Evolutionary conservation across 257 asterid genomes (phyloP).

Genomic region (Euphrasia confusa): DNA sequence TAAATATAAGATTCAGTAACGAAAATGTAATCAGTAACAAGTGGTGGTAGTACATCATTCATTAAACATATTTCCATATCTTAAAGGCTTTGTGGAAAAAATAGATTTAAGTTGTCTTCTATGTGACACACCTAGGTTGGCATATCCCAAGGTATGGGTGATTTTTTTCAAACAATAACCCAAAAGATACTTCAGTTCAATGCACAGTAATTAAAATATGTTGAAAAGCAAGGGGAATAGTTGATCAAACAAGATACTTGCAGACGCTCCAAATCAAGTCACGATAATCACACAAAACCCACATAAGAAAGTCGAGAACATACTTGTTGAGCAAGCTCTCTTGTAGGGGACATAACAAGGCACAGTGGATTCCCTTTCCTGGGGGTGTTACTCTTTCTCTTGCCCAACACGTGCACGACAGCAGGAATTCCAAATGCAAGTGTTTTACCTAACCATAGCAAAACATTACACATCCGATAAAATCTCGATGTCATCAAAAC

Average conservation of each 20-base stretch:
- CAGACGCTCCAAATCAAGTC: background rate
- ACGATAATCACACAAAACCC: background rate
- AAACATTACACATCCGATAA: conserved; percentile 11
- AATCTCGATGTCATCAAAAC: background rate
- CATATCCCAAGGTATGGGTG: too few relatives aligned
- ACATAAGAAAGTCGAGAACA: conserved; percentile 23
- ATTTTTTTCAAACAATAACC: background rate
- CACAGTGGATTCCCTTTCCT: conserved; percentile 66
- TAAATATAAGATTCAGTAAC: background rate
- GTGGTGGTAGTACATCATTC: background rate
- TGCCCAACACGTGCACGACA: conserved; percentile 61
- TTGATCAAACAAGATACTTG: background rate
- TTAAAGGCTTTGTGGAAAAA: background rate
- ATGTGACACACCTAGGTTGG: background rate
- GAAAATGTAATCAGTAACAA: background rate
- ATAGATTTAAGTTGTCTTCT: background rate
- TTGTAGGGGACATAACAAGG: conserved; percentile 89
- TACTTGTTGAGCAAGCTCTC: conserved; percentile 98
- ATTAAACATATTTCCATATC: background rate
- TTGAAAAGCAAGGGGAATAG: background rate
- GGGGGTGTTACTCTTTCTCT: conserved; percentile 38
- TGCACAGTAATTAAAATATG: background rate
- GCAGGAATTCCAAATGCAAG: conserved; percentile 96
- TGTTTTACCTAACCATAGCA: conserved; percentile 65
- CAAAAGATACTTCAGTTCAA: conserved; percentile 4